phyloP scores from a whole-genome alignment of 2,329 filamentous ascomycete genomes.

The Blastomyces emzantsi region DNA sequence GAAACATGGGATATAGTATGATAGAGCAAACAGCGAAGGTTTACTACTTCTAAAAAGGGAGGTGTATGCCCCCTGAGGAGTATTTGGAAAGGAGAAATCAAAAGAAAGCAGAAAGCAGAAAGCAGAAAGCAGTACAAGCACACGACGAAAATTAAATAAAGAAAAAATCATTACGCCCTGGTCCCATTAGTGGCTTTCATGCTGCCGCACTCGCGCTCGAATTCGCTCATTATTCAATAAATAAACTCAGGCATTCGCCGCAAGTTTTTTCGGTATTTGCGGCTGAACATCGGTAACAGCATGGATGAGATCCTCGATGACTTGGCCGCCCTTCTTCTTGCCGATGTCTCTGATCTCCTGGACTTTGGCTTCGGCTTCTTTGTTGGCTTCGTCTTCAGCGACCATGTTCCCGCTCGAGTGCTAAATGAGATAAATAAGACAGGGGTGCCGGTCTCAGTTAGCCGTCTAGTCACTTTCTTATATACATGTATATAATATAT shows the following conservation, averaged over 20 bases:
- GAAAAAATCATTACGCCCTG: background rate
- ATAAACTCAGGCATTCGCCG: slow-evolving; percentile 24
- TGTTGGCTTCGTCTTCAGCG: slow-evolving; percentile 68
- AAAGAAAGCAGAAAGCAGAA: background rate
- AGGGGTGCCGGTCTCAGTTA: background rate
- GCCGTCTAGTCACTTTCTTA: background rate
- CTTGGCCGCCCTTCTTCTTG: slow-evolving; percentile 66
- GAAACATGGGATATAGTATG: background rate
- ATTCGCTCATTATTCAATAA: background rate
- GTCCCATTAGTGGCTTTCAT: background rate
- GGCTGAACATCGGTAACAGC: slow-evolving; percentile 82
- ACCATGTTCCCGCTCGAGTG: slow-evolving; percentile 86
- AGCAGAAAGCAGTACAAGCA: background rate
- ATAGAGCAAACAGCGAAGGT: background rate
- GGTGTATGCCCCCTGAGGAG: background rate
- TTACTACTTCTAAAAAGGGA: background rate
- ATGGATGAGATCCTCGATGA: slow-evolving; percentile 72
- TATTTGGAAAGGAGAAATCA: background rate
- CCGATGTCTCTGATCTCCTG: slow-evolving; percentile 73
- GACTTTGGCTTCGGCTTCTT: slow-evolving; percentile 72
- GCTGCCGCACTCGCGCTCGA: background rate
- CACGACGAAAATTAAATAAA: background rate
- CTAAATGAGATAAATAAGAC: slow-evolving; percentile 40
- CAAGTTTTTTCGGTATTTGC: slow-evolving; percentile 47
- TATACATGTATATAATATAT: background rate